A percentile compares a stretch with the other conserved stretches of the same genome.
These are phyloP conservation scores for Quercus dentata DNA, from an alignment of 306 rosid species.

Conservation along the genomic window DNA sequence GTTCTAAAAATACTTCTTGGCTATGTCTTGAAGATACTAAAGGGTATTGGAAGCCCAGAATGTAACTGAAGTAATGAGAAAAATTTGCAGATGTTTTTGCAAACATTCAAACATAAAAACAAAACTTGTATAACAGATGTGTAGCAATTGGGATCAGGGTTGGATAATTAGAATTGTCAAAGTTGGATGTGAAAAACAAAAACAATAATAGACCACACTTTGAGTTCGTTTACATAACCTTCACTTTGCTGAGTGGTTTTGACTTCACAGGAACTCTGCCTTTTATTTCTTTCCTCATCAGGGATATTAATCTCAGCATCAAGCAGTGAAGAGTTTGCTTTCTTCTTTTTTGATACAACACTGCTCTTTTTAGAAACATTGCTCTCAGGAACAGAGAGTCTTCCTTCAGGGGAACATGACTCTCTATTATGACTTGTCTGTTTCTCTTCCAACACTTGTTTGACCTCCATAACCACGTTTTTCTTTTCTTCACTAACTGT, in stretches of 20 bases:
- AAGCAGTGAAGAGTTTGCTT: not conserved
- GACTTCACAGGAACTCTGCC: not conserved
- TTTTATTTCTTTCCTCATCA: not conserved
- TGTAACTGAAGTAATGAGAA: not conserved
- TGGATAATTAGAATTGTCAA: not conserved
- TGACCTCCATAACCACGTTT: not conserved
- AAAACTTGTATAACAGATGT: not conserved
- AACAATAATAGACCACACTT: not conserved
- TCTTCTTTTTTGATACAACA: not conserved
- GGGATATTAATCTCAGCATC: slow-evolving; percentile 5
- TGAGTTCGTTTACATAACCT: slow-evolving; percentile 7
- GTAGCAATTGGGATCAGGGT: not conserved
- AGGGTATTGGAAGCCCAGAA: not conserved
- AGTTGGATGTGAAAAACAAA: not conserved
- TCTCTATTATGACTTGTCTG: not conserved
- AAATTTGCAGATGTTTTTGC: not conserved
- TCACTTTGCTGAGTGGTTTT: slow-evolving; percentile 14
- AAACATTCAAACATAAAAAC: not conserved
- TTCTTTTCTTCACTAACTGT: slow-evolving; percentile 6
- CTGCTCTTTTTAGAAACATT: slow-evolving; percentile 4
- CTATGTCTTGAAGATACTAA: not conserved
- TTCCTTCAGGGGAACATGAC: not conserved
- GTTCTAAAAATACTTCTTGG: not conserved
- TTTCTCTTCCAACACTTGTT: slow-evolving; percentile 6
- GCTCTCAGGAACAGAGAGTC: not conserved